Conservation (phyloP, 2,329 filamentous ascomycete species). For the Colletotrichum scovillei region DNA sequence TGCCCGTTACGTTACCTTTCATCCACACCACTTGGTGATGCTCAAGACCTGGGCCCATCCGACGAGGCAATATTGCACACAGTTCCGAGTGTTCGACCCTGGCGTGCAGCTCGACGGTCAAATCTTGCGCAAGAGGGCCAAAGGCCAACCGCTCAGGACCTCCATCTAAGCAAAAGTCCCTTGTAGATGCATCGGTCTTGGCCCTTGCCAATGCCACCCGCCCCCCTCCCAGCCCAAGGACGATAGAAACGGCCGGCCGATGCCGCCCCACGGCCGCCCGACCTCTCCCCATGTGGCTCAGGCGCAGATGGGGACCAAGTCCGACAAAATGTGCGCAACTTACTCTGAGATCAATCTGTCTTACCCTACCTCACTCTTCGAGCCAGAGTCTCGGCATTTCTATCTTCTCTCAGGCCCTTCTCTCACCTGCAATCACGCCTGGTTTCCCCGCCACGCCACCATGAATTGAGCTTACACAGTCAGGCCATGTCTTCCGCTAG, state of each 20-base stretch:
- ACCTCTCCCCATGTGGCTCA: conserved; percentile 5
- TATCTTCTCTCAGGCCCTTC: neutral
- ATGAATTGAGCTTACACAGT: neutral
- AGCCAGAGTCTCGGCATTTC: neutral
- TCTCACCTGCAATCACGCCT: too few species aligned
- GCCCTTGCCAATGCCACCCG: conserved; percentile 27
- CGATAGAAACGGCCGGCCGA: conserved; percentile 23
- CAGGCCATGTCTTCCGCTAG: neutral
- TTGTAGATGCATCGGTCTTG: conserved; percentile 21
- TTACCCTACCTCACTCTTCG: neutral
- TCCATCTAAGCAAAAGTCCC: conserved; percentile 6
- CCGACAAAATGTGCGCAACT: too few species aligned
- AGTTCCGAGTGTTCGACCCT: neutral
- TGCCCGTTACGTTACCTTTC: conserved; percentile 23
- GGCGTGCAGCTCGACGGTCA: conserved; percentile 19
- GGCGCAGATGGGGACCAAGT: neutral
- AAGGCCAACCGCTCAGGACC: conserved; percentile 1
- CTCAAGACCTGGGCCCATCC: conserved; percentile 13
- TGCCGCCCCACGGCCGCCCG: conserved; percentile 12
- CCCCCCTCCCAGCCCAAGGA: conserved; percentile 7
- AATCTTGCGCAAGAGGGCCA: conserved; percentile 1
- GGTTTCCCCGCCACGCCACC: too few species aligned
- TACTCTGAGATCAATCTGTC: neutral
- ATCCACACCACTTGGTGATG: neutral
- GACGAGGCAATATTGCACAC: conserved; percentile 9